Evolutionary conservation across 2,329 filamentous ascomycete species (phyloP).

Genomic region (Teratosphaeria epicoccoides): DNA sequence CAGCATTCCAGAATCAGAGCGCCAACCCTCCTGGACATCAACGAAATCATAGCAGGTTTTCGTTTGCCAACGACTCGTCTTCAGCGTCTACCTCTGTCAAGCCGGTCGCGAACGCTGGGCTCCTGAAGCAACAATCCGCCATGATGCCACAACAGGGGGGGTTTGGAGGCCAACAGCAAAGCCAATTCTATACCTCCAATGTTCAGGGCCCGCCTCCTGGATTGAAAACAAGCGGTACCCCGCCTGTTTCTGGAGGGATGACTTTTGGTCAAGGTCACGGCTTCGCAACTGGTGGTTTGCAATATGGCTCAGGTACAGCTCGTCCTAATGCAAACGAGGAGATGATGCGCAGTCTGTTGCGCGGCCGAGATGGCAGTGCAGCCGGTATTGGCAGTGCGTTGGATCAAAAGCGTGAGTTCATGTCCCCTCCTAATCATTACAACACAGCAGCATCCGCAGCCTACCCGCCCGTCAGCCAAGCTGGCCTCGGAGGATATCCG

Average conservation of each 20-base stretch:
- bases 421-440: conserved; percentile 28
- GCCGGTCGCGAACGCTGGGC: conserved; percentile 64
- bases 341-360: conserved; percentile 71
- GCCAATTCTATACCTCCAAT: conserved; percentile 68
- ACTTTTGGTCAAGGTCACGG: conserved; percentile 87
- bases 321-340: conserved; percentile 66
- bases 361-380: conserved; percentile 31
- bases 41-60: conserved; percentile 77
- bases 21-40: conserved; percentile 55
- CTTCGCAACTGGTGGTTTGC: conserved; percentile 58
- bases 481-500: not conserved
- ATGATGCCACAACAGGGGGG: conserved; percentile 56
- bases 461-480: conserved; percentile 1
- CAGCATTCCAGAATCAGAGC: conserved; percentile 38
- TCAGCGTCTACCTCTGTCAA: conserved; percentile 56
- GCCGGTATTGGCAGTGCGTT: conserved; percentile 45
- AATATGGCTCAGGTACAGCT: conserved; percentile 45
- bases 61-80: conserved; percentile 66
- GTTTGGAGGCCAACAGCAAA: conserved; percentile 43
- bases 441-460: conserved; percentile 81
- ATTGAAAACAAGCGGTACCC: conserved; percentile 87
- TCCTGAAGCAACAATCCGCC: conserved; percentile 76
- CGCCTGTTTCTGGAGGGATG: conserved; percentile 64
- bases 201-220: conserved; percentile 91
- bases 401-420: conserved; percentile 24